Evolutionary conservation across 768 basidiomycete species (phyloP).

Genomic region (Russula lepida): DNA sequence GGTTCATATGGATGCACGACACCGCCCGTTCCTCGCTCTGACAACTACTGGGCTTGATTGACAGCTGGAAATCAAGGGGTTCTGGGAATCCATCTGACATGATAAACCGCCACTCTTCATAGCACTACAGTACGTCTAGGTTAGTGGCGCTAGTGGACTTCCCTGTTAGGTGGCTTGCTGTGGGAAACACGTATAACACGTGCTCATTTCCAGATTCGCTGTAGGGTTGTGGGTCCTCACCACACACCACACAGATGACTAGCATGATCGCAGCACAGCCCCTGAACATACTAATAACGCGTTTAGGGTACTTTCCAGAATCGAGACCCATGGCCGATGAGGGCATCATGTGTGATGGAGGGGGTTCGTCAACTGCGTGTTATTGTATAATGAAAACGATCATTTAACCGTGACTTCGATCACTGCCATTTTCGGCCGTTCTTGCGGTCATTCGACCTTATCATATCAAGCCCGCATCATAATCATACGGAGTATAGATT

Average conservation of each 20-base stretch:
- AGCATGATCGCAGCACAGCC: background rate
- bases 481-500: background rate
- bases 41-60: background rate
- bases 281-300: background rate
- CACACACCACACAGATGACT: too few species aligned
- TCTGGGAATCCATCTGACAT: background rate
- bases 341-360: background rate
- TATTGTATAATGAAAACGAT: background rate
- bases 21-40: background rate
- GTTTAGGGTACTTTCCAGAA: background rate
- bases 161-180: background rate
- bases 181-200: background rate
- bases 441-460: background rate
- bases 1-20: background rate
- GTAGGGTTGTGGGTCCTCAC: background rate
- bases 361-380: background rate
- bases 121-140: background rate
- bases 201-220: too few species aligned
- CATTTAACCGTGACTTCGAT: background rate
- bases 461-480: background rate
- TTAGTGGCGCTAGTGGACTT: background rate
- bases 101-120: background rate
- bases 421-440: background rate
- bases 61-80: background rate
- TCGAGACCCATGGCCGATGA: background rate